phyloP scores from a whole-genome alignment of 1,284 basidiomycete species.

The Cryptococcus sp. region DNA sequence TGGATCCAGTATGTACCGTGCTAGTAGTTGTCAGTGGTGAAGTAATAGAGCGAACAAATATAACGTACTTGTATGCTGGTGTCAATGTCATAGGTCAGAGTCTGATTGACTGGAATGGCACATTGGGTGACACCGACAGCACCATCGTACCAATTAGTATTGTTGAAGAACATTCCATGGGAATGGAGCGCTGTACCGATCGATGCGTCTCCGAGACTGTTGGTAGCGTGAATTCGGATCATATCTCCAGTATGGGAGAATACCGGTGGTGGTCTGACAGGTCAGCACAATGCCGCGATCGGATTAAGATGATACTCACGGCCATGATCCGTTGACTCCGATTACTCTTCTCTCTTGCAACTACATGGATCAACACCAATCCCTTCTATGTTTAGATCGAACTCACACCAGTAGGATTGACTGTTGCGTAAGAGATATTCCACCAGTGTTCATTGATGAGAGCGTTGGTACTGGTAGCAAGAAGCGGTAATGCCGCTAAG shows the following conservation, averaged over 20 bases:
- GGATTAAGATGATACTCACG: constrained; percentile 56
- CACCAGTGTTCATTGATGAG: constrained; percentile 44
- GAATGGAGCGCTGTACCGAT: constrained; percentile 60
- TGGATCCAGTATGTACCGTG: constrained; percentile 86
- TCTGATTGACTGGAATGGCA: constrained; percentile 71
- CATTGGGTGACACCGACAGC: constrained; percentile 79
- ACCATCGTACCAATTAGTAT: constrained; percentile 80
- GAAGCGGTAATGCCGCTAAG: neutral
- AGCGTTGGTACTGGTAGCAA: neutral
- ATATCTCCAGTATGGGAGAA: constrained; percentile 67
- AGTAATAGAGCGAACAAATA: neutral
- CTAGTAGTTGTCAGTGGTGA: constrained; percentile 7
- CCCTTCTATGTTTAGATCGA: neutral
- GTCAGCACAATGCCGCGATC: neutral
- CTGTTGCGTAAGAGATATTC: constrained; percentile 47
- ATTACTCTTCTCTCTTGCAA: constrained; percentile 62
- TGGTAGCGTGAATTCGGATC: constrained; percentile 65
- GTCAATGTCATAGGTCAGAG: constrained; percentile 76
- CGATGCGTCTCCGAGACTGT: constrained; percentile 61
- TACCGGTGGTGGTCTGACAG: constrained; percentile 67
- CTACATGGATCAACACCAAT: constrained; percentile 6
- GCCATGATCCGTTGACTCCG: constrained; percentile 87
- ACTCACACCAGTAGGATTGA: constrained; percentile 49
- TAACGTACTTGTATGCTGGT: constrained; percentile 61
- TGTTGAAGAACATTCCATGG: constrained; percentile 92